These are phyloP conservation scores for Phytophthora syringae DNA, from an alignment of 352 stramenopile species.

Conservation along the genomic window DNA sequence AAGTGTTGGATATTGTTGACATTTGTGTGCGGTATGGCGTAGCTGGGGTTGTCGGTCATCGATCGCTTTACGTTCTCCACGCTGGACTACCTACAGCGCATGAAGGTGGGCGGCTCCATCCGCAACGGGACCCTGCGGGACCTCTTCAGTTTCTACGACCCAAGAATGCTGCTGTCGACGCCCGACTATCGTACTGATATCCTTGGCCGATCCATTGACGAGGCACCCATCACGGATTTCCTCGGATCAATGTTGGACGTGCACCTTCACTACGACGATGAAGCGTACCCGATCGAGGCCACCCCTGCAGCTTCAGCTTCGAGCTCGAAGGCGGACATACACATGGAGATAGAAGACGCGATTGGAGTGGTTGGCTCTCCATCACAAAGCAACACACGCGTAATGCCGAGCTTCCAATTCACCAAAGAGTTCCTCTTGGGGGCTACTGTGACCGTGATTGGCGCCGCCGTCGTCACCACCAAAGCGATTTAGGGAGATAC, in stretches of 20 bases:
- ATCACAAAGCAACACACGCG: neutral
- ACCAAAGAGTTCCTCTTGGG: slow-evolving; percentile 47
- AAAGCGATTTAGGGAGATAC: slow-evolving; percentile 53
- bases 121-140: slow-evolving; percentile 68
- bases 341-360: neutral
- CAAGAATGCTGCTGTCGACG: slow-evolving; percentile 83
- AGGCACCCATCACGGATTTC: slow-evolving; percentile 88
- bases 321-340: neutral
- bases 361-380: neutral
- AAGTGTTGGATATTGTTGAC: neutral
- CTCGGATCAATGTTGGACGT: slow-evolving; percentile 89
- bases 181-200: slow-evolving; percentile 82
- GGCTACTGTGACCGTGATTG: slow-evolving; percentile 25
- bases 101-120: slow-evolving; percentile 83
- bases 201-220: slow-evolving; percentile 69
- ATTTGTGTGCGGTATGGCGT: neutral
- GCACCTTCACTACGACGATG: slow-evolving; percentile 71
- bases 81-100: slow-evolving; percentile 87
- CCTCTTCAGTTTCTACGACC: slow-evolving; percentile 86
- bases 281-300: slow-evolving; percentile 76
- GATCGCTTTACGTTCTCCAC: slow-evolving; percentile 91
- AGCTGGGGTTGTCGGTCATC: slow-evolving; percentile 88
- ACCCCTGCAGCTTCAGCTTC: neutral
- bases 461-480: slow-evolving; percentile 39
- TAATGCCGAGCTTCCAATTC: slow-evolving; percentile 47